Conservation (phyloP, 2,329 filamentous ascomycete genomes). For the Calonectria pseudoreteaudii region DNA sequence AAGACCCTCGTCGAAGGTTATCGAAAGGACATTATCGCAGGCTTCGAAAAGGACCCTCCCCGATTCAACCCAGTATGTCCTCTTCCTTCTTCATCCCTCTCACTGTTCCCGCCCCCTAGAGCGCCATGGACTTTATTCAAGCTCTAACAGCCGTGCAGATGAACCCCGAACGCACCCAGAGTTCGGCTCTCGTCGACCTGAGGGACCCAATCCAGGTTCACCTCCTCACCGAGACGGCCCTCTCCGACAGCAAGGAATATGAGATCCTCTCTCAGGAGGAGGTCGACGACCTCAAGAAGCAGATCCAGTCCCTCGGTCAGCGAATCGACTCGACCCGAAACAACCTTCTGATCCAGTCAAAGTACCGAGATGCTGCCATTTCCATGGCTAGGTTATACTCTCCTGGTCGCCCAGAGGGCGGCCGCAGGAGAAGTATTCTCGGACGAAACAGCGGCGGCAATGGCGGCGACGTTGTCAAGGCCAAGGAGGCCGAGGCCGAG, state of each 20-base stretch:
- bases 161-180: constrained; percentile 64
- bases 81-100: too few relatives aligned
- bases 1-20: constrained; percentile 71
- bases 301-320: constrained; percentile 76
- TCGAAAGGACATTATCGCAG: constrained; percentile 64
- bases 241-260: constrained; percentile 87
- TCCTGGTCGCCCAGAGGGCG: constrained; percentile 61
- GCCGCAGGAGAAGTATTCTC: constrained; percentile 61
- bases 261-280: constrained; percentile 92
- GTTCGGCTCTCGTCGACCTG: constrained; percentile 69
- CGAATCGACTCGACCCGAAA: constrained; percentile 86
- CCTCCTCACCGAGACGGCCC: constrained; percentile 90
- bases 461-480: constrained; percentile 52
- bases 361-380: constrained; percentile 92
- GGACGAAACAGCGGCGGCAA: constrained; percentile 63
- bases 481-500: constrained; percentile 78
- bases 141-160: constrained; percentile 52
- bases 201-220: constrained; percentile 87
- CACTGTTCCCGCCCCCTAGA: background rate
- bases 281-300: constrained; percentile 91
- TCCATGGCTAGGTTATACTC: constrained; percentile 87
- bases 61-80: constrained; percentile 69
- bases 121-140: background rate
- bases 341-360: constrained; percentile 89
- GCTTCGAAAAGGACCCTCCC: constrained; percentile 65